These are phyloP conservation scores for Oemleria cerasiformis DNA, from an alignment of 306 rosid genomes.

Conservation along the genomic window DNA sequence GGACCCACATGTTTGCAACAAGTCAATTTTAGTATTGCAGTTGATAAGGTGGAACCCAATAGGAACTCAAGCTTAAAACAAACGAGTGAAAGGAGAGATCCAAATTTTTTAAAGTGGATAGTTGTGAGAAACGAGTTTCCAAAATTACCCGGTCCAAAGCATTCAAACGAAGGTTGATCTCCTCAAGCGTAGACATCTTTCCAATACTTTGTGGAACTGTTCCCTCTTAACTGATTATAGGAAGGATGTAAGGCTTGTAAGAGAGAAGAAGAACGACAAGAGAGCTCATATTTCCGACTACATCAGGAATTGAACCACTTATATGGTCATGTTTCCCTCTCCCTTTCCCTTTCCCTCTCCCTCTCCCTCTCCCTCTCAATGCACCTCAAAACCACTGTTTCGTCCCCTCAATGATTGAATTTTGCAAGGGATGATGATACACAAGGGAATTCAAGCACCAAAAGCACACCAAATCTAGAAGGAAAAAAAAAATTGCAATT, in stretches of 20 bases:
- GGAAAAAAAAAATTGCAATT: neutral
- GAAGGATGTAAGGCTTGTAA: neutral
- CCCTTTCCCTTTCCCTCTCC: no score
- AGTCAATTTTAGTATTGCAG: fast-evolving
- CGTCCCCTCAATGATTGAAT: no score
- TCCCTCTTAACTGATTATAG: neutral
- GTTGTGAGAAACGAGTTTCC: neutral
- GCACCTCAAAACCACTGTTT: no score
- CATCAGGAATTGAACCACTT: neutral
- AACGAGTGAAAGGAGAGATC: neutral
- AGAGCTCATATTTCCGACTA: no score
- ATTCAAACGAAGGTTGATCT: neutral
- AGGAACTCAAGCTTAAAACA: neutral
- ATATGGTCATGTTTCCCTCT: neutral
- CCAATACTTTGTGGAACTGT: no score
- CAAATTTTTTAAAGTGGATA: fast-evolving
- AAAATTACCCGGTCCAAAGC: no score
- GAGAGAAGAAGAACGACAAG: no score
- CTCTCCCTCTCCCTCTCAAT: no score
- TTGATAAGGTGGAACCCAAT: neutral
- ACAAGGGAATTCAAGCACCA: no score
- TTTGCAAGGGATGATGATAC: no score
- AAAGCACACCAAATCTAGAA: no score
- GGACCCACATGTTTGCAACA: neutral
- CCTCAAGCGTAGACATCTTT: neutral